A percentile compares a stretch with the other conserved stretches of the same genome.
Conservation (phyloP, 306 rosid species). For the Crataegus laevigata region DNA sequence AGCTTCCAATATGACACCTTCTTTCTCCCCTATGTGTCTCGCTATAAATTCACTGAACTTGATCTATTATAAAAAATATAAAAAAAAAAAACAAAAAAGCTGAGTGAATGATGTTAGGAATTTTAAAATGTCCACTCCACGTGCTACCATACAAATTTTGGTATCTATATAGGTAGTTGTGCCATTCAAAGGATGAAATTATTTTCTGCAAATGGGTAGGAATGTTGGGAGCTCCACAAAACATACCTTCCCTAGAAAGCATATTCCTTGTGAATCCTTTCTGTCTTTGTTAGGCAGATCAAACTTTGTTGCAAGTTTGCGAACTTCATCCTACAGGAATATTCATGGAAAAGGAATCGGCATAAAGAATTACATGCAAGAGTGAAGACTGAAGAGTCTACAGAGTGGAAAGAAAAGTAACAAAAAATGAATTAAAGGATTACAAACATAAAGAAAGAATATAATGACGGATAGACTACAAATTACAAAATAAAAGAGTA, state of each 20-base stretch:
- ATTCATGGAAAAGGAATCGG: background rate
- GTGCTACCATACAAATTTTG: background rate
- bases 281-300: slow-evolving; percentile 85
- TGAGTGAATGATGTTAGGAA: background rate
- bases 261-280: slow-evolving; percentile 97
- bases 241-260: slow-evolving; percentile 92
- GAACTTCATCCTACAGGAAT: slow-evolving; percentile 72
- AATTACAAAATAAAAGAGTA: background rate
- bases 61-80: slow-evolving; percentile 28
- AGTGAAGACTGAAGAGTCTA: background rate
- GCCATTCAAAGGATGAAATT: background rate
- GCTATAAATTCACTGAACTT: slow-evolving; percentile 90
- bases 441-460: no score
- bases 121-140: background rate
- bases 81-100: slow-evolving; percentile 3
- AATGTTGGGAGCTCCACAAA: background rate
- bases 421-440: background rate
- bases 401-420: background rate
- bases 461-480: background rate
- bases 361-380: background rate
- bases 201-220: background rate
- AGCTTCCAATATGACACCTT: slow-evolving; percentile 89
- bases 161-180: slow-evolving; percentile 5
- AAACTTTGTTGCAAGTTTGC: slow-evolving; percentile 69
- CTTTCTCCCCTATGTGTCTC: slow-evolving; percentile 80